Evolutionary conservation across 2,329 filamentous ascomycete species (phyloP), one percentile per base, ranked within the genome.

Genomic region (Ceratocystis ficicola): DNA sequence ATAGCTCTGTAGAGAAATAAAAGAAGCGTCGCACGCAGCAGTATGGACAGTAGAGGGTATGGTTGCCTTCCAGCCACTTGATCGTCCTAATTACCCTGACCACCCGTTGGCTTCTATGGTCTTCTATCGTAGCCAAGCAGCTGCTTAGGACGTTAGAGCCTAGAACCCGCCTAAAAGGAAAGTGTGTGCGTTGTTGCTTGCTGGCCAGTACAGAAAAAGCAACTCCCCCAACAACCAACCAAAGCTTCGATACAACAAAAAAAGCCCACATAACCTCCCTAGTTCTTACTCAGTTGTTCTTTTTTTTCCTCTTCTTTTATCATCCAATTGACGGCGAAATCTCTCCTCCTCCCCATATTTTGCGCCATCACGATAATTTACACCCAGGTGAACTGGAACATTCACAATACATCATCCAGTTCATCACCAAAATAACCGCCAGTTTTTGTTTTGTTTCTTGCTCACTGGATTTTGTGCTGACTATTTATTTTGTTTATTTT

Each of bases 211-310:
- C 36, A 44, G 25, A 62, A 25, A 63, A 63, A 50, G 28, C 32
- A 59, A 60, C 48, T 17, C 44, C 63, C 63, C 63, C 63, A 65
- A 65, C 63, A 65, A 59, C 22, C 28, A 59, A 46, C 22, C 28
- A 59, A 46, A 32, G 61, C 30, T 63, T 30, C 63, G 22, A 28
- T 57, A 57, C 63, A 64, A 64, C 50, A 64, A 64, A 59, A 62
- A 62, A 55, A 64, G 36, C 52, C 63, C 63, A 60, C 63, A 59
- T 65, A 67, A 44, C 50, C 63, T 59, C 22, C 28, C 60, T 63
- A 36, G 36, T 52, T 62, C 32, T 17, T 62, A 20, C 41, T 62
- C 3, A 36, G 44, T 63, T 44, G 22, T 57, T 66, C 57, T 48
- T 57, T 62, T 63, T 28, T 41, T 69, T 59, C n/a, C 32, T 32